These are phyloP conservation scores for Hypoxylon rickii DNA, from an alignment of 495 filamentous ascomycete species.

Conservation along the genomic window DNA sequence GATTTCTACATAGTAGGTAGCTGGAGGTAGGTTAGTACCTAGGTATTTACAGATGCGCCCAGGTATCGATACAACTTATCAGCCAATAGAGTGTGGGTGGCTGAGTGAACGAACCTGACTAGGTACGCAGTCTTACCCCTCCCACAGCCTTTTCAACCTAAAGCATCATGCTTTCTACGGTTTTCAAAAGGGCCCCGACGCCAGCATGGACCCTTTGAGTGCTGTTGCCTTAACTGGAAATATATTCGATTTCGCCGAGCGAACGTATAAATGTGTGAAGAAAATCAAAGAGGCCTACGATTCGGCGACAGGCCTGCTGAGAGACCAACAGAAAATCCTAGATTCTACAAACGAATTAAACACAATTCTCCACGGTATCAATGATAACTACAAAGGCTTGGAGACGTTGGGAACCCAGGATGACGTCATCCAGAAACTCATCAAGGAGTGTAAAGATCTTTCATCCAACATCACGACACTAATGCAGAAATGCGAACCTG, in stretches of 20 bases:
- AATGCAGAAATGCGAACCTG: background rate
- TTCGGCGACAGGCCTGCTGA: constrained; percentile 1
- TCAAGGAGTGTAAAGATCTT: background rate
- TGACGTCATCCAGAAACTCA: background rate
- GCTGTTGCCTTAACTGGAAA: background rate
- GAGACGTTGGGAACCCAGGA: background rate
- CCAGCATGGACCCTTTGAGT: constrained; percentile 4
- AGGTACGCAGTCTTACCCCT: no score
- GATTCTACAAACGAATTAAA: background rate
- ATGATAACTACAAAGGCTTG: background rate
- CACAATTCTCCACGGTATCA: background rate
- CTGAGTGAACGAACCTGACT: no score
- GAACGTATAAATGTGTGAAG: background rate
- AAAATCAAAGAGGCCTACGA: constrained; percentile 6
- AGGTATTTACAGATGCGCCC: no score
- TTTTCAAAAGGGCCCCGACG: no score
- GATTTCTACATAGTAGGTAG: no score
- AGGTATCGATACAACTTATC: no score
- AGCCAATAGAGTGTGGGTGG: no score
- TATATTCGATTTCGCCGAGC: background rate
- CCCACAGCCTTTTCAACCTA: no score
- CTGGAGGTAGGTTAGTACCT: no score
- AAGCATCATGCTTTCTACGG: no score
- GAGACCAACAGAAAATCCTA: background rate
- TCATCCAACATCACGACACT: background rate